These are phyloP conservation scores for Penicillium coffeae DNA, from an alignment of 495 filamentous ascomycete genomes.

Conservation along the genomic window DNA sequence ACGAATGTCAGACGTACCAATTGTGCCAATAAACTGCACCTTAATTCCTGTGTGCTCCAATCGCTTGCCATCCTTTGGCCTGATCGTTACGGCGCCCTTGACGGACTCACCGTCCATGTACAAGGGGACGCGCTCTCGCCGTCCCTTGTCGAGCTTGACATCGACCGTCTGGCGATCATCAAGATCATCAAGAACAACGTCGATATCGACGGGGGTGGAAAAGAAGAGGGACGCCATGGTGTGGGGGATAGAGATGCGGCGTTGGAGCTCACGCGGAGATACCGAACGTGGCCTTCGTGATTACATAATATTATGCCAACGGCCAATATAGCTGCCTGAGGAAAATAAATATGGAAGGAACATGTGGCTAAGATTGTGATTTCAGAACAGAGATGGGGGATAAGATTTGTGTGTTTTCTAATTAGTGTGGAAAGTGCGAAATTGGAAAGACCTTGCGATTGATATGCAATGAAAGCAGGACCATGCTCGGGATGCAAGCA, in stretches of 20 bases:
- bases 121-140: constrained; percentile 90
- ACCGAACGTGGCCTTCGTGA: constrained; percentile 18
- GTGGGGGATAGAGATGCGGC: constrained; percentile 17
- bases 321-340: neutral
- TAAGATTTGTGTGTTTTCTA: no score
- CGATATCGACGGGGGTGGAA: constrained; percentile 95
- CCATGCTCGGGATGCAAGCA: no score
- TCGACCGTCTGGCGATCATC: constrained; percentile 94
- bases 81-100: constrained; percentile 87
- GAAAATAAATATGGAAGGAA: no score
- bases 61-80: constrained; percentile 97
- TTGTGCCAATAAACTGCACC: constrained; percentile 98
- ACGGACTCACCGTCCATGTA: constrained; percentile 99
- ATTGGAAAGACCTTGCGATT: no score
- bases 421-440: no score
- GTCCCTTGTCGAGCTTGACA: constrained; percentile 95
- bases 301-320: constrained; percentile 20
- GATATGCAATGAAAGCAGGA: no score
- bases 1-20: constrained; percentile 54
- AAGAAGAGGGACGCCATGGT: constrained; percentile 94
- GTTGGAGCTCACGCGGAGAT: constrained; percentile 10
- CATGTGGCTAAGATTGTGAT: no score
- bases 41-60: constrained; percentile 99
- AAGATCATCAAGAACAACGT: constrained; percentile 91
- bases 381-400: no score